These are phyloP conservation scores for Nakataea oryzae DNA, from an alignment of 2,329 filamentous ascomycete genomes.

Conservation along the genomic window DNA sequence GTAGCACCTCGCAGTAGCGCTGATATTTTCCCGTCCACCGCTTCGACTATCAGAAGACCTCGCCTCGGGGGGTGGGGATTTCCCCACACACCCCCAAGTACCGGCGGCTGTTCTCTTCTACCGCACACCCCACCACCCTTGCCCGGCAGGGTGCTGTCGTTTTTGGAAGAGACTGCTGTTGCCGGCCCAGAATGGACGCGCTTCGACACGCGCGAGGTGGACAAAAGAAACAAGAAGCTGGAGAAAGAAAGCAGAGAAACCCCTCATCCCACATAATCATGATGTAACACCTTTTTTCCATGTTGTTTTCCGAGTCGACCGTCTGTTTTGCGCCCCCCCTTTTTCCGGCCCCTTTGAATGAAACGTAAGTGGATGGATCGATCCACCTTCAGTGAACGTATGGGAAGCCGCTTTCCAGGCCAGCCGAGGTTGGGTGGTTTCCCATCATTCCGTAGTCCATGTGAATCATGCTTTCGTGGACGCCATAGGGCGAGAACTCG, in stretches of 20 bases:
- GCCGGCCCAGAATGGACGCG: neutral
- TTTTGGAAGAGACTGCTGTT: neutral
- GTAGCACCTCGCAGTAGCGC: neutral
- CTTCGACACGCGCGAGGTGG: neutral
- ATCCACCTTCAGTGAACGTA: conserved; percentile 26
- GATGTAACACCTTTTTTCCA: neutral
- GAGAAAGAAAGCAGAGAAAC: neutral
- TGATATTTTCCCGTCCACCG: neutral
- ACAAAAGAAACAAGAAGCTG: neutral
- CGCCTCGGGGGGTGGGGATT: neutral
- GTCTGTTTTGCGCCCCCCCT: neutral
- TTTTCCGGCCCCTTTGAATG: neutral
- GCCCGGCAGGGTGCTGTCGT: neutral
- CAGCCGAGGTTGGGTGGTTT: conserved; percentile 16
- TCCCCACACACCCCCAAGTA: neutral
- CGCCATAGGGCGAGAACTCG: conserved; percentile 14
- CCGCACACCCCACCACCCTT: neutral
- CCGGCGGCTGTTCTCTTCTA: neutral
- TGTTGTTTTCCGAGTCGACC: neutral
- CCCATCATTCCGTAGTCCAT: conserved; percentile 28
- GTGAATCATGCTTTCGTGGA: conserved; percentile 22
- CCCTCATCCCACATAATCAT: too few species aligned
- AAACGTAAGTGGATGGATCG: neutral
- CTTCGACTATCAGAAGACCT: neutral
- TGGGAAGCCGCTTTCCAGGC: conserved; percentile 27